A percentile compares a stretch with the other conserved stretches of the same genome.
phyloP scores from a whole-genome alignment of 768 basidiomycete genomes.

The Tylopilus subfusipes region DNA sequence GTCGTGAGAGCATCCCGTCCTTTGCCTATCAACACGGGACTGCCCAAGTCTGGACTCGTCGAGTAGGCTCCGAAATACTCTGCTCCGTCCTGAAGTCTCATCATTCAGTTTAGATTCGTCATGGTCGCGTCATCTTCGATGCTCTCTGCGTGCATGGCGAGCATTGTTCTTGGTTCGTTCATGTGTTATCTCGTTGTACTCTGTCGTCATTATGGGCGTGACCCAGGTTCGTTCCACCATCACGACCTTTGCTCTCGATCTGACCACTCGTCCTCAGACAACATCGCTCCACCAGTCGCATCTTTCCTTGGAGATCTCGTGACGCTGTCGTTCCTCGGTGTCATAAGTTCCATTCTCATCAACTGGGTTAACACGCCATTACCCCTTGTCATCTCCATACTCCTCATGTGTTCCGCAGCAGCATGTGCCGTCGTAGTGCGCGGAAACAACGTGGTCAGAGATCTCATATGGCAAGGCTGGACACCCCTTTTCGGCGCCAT shows the following conservation, averaged over 20 bases:
- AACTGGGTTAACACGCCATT: conserved; percentile 59
- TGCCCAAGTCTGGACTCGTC: conserved; percentile 36
- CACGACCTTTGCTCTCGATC: background rate
- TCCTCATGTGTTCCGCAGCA: conserved; percentile 47
- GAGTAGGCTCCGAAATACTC: conserved; percentile 31
- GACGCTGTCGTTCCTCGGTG: conserved; percentile 80
- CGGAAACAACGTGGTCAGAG: conserved; percentile 64
- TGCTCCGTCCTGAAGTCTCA: conserved; percentile 2
- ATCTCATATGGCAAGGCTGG: conserved; percentile 85
- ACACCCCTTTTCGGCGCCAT: conserved; percentile 86
- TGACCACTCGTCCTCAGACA: conserved; percentile 50
- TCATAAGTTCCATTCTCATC: conserved; percentile 69
- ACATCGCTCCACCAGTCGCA: conserved; percentile 93
- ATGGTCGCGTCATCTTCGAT: conserved; percentile 77
- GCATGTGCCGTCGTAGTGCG: conserved; percentile 54
- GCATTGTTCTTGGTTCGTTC: conserved; percentile 82
- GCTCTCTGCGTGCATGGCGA: conserved; percentile 75
- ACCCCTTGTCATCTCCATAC: conserved; percentile 52
- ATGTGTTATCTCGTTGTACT: conserved; percentile 83
- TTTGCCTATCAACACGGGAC: conserved; percentile 24
- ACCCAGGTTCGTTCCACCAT: conserved; percentile 65
- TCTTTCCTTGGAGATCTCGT: conserved; percentile 91
- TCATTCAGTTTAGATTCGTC: conserved; percentile 50
- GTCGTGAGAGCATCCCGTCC: conserved; percentile 20
- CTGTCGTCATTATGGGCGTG: conserved; percentile 68